Evolutionary conservation across 1,284 basidiomycete species (phyloP).

Genomic region (Rhizoctonia solani): DNA sequence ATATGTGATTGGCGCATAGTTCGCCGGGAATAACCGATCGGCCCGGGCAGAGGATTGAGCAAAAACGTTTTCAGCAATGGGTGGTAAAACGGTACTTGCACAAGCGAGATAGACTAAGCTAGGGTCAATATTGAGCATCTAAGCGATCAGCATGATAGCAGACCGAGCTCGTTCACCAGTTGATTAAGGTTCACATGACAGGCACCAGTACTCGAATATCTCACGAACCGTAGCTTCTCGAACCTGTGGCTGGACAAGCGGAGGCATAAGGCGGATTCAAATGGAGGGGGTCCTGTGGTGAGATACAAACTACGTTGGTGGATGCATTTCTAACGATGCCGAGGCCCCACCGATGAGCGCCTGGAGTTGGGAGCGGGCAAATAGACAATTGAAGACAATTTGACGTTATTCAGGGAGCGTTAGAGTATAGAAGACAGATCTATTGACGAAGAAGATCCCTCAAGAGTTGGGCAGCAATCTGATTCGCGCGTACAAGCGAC

Average conservation of each 20-base stretch:
- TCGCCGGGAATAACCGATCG: too few species aligned
- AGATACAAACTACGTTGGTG: too few species aligned
- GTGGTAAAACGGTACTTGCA: too few species aligned
- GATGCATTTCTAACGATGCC: too few species aligned
- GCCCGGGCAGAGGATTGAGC: too few species aligned
- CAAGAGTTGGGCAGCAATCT: constrained; percentile 2
- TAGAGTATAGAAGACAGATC: not conserved
- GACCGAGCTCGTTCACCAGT: not conserved
- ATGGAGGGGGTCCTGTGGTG: too few species aligned
- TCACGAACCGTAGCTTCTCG: not conserved
- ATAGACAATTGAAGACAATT: not conserved
- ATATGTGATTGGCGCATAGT: too few species aligned
- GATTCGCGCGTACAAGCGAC: constrained; percentile 27
- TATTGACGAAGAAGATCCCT: not conserved
- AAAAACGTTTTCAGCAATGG: too few species aligned
- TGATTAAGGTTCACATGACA: not conserved
- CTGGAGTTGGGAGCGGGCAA: not conserved
- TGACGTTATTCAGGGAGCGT: not conserved
- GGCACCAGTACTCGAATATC: not conserved
- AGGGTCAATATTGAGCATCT: too few species aligned
- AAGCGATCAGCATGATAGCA: too few species aligned
- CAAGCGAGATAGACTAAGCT: too few species aligned
- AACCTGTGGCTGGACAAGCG: not conserved
- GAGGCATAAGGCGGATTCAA: not conserved
- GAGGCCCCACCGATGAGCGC: too few species aligned